Percentiles rank a stretch among this genome's conserved stretches.
phyloP scores from a whole-genome alignment of 371 early-diverging fungal genomes.

The Mortierella sp. region DNA sequence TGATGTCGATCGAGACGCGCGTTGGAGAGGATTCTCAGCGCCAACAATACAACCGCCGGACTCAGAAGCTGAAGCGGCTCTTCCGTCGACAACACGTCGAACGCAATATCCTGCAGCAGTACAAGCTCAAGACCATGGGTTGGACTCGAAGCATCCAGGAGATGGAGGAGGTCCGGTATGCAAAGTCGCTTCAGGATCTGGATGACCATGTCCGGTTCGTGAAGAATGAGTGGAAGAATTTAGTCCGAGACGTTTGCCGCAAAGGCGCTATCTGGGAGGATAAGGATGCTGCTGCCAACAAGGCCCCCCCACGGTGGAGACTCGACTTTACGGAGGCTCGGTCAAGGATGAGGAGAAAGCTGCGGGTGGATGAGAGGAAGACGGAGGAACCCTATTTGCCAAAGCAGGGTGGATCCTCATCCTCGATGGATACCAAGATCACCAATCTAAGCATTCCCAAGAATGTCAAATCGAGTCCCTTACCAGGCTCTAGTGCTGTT shows the following conservation, averaged over 20 bases:
- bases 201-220: conserved; percentile 72
- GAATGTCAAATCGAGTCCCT: conserved; percentile 42
- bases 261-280: conserved; percentile 78
- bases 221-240: conserved; percentile 73
- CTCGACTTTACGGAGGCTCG: conserved; percentile 80
- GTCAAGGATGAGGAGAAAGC: conserved; percentile 51
- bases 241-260: conserved; percentile 62
- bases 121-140: conserved; percentile 61
- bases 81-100: conserved; percentile 63
- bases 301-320: conserved; percentile 66
- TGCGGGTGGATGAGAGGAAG: conserved; percentile 48
- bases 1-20: conserved; percentile 64
- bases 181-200: conserved; percentile 71
- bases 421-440: conserved; percentile 43
- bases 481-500: conserved; percentile 7
- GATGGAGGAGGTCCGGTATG: conserved; percentile 68
- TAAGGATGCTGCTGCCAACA: conserved; percentile 13
- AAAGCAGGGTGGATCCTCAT: conserved; percentile 40
- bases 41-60: conserved; percentile 59
- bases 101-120: conserved; percentile 66
- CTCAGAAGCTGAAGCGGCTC: conserved; percentile 66
- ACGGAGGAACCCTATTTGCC: conserved; percentile 43
- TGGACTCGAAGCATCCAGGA: conserved; percentile 76
- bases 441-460: conserved; percentile 46
- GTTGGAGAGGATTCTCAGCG: conserved; percentile 68